These are phyloP conservation scores for Aphanomyces cochlioides DNA, from an alignment of 352 stramenopile genomes.

Conservation along the genomic window DNA sequence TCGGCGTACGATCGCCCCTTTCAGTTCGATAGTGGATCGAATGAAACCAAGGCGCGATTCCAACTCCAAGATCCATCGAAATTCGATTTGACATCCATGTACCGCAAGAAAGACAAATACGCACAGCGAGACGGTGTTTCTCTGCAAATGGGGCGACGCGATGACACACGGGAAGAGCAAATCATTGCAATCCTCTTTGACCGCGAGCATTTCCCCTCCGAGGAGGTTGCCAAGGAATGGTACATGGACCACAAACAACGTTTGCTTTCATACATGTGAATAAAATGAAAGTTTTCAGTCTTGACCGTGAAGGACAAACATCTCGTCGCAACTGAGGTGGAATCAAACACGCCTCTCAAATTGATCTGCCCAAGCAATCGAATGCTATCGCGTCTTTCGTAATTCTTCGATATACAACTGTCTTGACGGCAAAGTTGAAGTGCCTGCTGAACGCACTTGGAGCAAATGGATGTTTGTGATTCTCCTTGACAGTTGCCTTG, in stretches of 20 bases:
- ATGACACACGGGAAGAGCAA: slow-evolving; percentile 77
- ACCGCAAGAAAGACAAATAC: slow-evolving; percentile 79
- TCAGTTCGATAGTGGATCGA: slow-evolving; percentile 59
- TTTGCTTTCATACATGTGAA: slow-evolving; percentile 36
- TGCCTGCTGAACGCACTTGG: too few species aligned
- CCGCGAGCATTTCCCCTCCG: slow-evolving; percentile 74
- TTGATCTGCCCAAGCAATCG: too few species aligned
- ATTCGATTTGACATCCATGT: slow-evolving; percentile 79
- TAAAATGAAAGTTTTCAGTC: too few species aligned
- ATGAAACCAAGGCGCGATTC: slow-evolving; percentile 63
- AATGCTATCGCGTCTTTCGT: too few species aligned
- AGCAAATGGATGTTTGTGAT: too few species aligned
- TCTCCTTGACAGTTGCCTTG: too few species aligned
- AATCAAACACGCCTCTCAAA: too few species aligned
- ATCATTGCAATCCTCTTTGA: slow-evolving; percentile 83
- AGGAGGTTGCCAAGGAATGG: slow-evolving; percentile 55
- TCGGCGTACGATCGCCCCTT: not conserved
- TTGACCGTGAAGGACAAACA: too few species aligned
- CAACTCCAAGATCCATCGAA: slow-evolving; percentile 65
- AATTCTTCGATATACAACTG: too few species aligned
- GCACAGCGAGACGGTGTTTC: slow-evolving; percentile 64
- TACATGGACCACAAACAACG: slow-evolving; percentile 66
- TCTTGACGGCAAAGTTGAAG: too few species aligned
- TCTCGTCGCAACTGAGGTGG: too few species aligned
- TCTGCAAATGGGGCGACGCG: slow-evolving; percentile 63